Evolutionary conservation across 768 basidiomycete genomes (phyloP).

Genomic region (Sutorius australiensis): DNA sequence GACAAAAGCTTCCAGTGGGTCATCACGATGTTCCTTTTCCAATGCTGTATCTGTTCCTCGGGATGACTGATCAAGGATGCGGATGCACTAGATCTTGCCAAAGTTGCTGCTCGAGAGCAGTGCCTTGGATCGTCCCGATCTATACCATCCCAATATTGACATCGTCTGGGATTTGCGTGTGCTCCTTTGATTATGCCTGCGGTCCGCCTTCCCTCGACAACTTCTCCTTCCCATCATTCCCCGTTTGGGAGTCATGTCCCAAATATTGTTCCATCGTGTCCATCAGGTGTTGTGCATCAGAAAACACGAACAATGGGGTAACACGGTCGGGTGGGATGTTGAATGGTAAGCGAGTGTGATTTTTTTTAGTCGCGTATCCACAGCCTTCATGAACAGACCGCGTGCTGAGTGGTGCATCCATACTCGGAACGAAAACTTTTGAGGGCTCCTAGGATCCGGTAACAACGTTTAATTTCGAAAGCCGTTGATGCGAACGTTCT

Average conservation of each 20-base stretch:
- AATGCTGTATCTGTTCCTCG: not conserved
- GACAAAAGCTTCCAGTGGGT: not conserved
- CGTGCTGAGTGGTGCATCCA: not conserved
- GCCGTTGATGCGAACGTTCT: not conserved
- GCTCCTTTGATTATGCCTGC: not conserved
- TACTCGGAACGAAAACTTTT: not conserved
- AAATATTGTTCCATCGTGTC: not conserved
- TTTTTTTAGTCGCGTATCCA: not conserved
- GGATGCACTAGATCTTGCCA: not conserved
- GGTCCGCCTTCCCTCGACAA: not conserved
- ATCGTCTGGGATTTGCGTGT: not conserved
- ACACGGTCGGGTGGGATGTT: not conserved
- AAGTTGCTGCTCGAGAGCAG: not conserved
- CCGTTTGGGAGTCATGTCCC: slow-evolving; percentile 1
- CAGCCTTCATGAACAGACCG: not conserved
- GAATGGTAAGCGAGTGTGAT: not conserved
- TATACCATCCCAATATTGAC: not conserved
- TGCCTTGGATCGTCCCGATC: not conserved
- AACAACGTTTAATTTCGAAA: not conserved
- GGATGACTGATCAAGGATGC: not conserved
- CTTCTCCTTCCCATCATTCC: not conserved
- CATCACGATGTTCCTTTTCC: not conserved
- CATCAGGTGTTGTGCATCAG: not conserved
- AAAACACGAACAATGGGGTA: not conserved
- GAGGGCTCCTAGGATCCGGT: too few species aligned